phyloP scores from a whole-genome alignment of 306 rosid species.

The Prunus persica region DNA sequence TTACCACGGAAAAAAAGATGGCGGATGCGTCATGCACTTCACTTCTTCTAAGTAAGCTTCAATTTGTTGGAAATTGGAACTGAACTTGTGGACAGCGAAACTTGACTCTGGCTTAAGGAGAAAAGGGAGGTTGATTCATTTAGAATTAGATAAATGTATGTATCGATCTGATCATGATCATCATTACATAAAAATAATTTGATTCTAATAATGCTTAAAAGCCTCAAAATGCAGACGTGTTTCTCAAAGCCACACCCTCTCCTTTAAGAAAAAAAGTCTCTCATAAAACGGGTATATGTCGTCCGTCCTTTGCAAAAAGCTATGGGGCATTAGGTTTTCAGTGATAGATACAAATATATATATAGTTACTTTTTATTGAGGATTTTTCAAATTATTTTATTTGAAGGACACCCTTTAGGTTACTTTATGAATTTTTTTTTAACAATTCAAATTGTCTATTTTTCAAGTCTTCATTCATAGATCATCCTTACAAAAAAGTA shows the following conservation, averaged over 20 bases:
- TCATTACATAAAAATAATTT: neutral
- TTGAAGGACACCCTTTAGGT: too few relatives aligned
- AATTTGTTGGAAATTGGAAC: conserved; percentile 15
- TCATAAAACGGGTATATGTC: neutral
- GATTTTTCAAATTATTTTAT: too few relatives aligned
- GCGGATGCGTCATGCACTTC: too few relatives aligned
- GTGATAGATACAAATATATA: too few relatives aligned
- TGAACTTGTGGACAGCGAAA: conserved; percentile 15
- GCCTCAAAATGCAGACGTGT: conserved; percentile 2
- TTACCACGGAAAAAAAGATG: too few relatives aligned
- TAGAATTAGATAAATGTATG: neutral
- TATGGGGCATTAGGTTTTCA: neutral
- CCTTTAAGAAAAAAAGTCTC: neutral
- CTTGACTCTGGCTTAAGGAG: conserved; percentile 9
- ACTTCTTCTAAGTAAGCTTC: neutral
- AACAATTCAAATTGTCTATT: too few relatives aligned
- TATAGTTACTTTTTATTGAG: too few relatives aligned
- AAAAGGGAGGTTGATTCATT: too few relatives aligned
- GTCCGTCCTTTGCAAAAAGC: too few relatives aligned
- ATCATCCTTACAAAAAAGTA: too few relatives aligned
- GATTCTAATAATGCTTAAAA: neutral
- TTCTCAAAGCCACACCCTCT: neutral
- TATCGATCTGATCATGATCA: neutral
- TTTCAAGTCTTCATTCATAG: too few relatives aligned
- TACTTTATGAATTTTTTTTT: too few relatives aligned